Evolutionary conservation across 73 alveolate species (phyloP).

Genomic region (Uronychia setigera): DNA sequence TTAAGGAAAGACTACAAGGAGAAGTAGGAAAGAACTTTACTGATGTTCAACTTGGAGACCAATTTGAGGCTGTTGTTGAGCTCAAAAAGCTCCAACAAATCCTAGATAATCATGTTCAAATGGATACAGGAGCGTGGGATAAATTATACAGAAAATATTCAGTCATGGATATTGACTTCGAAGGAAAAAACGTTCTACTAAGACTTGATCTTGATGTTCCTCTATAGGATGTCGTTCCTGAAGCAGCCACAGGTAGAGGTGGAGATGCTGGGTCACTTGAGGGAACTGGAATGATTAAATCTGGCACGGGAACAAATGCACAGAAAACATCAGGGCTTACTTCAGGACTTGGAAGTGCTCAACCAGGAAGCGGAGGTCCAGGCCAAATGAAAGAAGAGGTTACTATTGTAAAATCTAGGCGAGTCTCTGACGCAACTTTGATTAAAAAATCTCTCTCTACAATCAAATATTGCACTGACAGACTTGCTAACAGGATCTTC

Average conservation of each 20-base stretch:
- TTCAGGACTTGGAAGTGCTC: not conserved
- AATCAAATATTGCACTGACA: constrained; percentile 65
- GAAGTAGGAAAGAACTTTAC: constrained; percentile 29
- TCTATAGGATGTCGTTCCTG: constrained; percentile 39
- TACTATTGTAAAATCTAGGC: constrained; percentile 21
- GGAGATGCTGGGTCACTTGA: not conserved
- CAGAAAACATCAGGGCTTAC: constrained; percentile 14
- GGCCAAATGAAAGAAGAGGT: not conserved
- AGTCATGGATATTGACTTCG: constrained; percentile 62
- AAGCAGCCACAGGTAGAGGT: not conserved
- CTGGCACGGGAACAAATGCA: not conserved
- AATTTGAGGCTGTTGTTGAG: constrained; percentile 35
- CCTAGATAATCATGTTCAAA: constrained; percentile 37
- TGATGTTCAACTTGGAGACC: constrained; percentile 18
- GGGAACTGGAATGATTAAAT: not conserved
- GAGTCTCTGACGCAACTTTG: constrained; percentile 36
- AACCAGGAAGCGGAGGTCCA: not conserved
- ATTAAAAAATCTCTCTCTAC: constrained; percentile 60
- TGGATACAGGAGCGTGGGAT: constrained; percentile 52
- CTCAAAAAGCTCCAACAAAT: constrained; percentile 23
- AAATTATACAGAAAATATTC: constrained; percentile 49
- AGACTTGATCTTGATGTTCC: constrained; percentile 83
- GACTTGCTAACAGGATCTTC: constrained; percentile 65
- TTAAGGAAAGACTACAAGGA: constrained; percentile 28
- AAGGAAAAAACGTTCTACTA: constrained; percentile 69